Percentiles rank a stretch among this genome's conserved stretches.
These are phyloP conservation scores for Hypomyces rosellus DNA, from an alignment of 2,329 filamentous ascomycete species.

Conservation along the genomic window DNA sequence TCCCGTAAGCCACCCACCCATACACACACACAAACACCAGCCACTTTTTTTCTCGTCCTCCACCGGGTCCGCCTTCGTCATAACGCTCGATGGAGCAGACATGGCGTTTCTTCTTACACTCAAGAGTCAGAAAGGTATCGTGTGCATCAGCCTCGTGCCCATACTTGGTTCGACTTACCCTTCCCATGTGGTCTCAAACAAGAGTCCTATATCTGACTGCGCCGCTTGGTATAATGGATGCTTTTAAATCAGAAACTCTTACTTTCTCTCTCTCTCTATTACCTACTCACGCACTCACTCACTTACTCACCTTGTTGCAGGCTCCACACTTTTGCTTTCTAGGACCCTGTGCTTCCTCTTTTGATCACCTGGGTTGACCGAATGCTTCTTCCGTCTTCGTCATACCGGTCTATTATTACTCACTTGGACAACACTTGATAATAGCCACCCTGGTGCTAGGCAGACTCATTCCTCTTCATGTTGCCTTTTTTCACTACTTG, in stretches of 20 bases:
- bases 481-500: neutral
- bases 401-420: constrained; percentile 2
- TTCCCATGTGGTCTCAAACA: constrained; percentile 6
- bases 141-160: constrained; percentile 9
- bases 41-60: neutral
- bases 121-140: neutral
- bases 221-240: neutral
- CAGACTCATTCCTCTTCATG: neutral
- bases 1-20: constrained; percentile 8
- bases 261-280: neutral
- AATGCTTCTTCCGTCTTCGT: constrained; percentile 4
- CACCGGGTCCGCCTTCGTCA: no score
- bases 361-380: constrained; percentile 13
- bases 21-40: neutral
- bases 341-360: neutral
- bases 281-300: neutral
- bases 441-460: neutral
- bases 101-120: neutral
- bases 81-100: no score
- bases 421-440: constrained; percentile 7
- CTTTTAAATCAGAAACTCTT: neutral
- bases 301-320: neutral
- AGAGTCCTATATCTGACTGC: constrained; percentile 10
- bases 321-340: constrained; percentile 2
- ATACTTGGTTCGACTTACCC: constrained; percentile 3